Percentiles rank a stretch among this genome's conserved stretches.
These are phyloP conservation scores for Solanum paucissectum DNA, from an alignment of 257 asterid genomes.

Conservation along the genomic window DNA sequence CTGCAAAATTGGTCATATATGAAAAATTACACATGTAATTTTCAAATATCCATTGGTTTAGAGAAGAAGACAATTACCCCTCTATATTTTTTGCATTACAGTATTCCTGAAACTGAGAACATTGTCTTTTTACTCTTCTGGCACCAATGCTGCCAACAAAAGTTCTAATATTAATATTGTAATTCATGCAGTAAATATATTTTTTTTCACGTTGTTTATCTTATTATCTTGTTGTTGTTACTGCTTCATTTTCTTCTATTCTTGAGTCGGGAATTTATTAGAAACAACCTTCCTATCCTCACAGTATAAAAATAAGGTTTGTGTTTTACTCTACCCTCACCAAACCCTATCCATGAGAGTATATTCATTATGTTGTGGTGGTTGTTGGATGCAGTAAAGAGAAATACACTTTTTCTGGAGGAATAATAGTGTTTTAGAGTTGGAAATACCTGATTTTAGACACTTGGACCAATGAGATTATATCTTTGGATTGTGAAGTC, in stretches of 20 bases:
- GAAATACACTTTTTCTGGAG: not conserved
- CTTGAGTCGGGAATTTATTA: no score
- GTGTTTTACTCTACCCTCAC: no score
- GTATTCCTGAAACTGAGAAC: conserved; percentile 62
- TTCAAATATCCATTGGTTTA: not conserved
- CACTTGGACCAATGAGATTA: not conserved
- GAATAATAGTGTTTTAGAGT: not conserved
- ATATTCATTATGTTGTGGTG: not conserved
- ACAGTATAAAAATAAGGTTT: not conserved
- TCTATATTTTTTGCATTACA: conserved; percentile 44
- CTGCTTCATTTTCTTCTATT: not conserved
- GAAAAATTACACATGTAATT: not conserved
- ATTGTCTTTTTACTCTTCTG: conserved; percentile 47
- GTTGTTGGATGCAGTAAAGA: not conserved
- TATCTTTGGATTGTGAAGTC: not conserved
- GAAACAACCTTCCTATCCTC: not conserved
- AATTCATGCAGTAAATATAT: not conserved
- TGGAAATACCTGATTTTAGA: not conserved
- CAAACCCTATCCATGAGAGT: no score
- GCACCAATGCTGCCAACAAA: conserved; percentile 72
- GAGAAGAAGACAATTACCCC: conserved; percentile 28
- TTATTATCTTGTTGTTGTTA: not conserved
- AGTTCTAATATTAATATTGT: not conserved
- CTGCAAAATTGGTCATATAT: conserved; percentile 14
- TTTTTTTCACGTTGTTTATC: not conserved